These are phyloP conservation scores for Protomyces lactucae-debilis DNA, from an alignment of 1,139 yeast species.

Conservation along the genomic window DNA sequence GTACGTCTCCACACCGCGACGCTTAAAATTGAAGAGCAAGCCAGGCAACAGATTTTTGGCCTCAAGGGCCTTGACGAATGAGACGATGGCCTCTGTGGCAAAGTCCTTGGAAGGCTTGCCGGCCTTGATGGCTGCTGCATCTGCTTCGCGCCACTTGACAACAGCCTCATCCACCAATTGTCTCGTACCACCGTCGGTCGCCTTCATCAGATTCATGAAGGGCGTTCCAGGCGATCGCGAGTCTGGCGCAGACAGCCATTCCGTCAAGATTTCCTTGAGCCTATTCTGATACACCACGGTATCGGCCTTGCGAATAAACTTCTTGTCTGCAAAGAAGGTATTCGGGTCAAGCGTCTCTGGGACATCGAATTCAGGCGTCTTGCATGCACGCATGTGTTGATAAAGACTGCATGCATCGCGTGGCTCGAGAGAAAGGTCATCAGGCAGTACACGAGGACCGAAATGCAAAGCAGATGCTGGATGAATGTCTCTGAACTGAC, in stretches of 20 bases:
- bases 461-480: conserved; percentile 28
- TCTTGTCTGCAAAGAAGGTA: conserved; percentile 19
- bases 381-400: conserved; percentile 20
- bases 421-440: conserved; percentile 27
- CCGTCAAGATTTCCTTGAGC: conserved; percentile 20
- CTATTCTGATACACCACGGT: conserved; percentile 25
- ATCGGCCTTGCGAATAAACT: conserved; percentile 28
- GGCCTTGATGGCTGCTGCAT: conserved; percentile 2
- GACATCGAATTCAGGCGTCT: conserved; percentile 27
- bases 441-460: conserved; percentile 27
- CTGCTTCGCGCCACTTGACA: conserved; percentile 18
- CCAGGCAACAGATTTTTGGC: conserved; percentile 22
- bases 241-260: conserved; percentile 28
- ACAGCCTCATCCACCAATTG: conserved; percentile 12
- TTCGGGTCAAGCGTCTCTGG: conserved; percentile 26
- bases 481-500: conserved; percentile 22
- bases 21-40: conserved; percentile 26
- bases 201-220: conserved; percentile 26
- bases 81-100: conserved; percentile 20
- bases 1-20: conserved; percentile 22
- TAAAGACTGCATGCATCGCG: conserved; percentile 25
- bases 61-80: conserved; percentile 27
- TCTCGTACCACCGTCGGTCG: conserved; percentile 5
- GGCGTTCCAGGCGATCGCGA: conserved; percentile 26
- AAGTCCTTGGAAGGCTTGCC: conserved; percentile 11